Evolutionary conservation across 495 filamentous ascomycete species (phyloP), one percentile per base, ranked within the genome.

Genomic region (Rusavskia elegans): DNA sequence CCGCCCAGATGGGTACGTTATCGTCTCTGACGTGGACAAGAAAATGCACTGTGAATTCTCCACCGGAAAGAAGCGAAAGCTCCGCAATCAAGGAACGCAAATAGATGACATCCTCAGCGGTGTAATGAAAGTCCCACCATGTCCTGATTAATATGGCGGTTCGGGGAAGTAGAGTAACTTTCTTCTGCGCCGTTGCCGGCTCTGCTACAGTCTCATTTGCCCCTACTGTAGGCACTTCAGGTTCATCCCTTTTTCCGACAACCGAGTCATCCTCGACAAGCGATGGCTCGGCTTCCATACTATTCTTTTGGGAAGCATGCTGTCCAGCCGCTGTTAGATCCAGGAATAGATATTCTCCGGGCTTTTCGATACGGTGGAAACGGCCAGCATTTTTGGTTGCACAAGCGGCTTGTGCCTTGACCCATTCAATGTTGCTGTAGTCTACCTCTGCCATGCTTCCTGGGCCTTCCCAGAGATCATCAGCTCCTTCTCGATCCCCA

Each of bases 361-460:
- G 11, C 14, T 36, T 36, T 6, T 30, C 42, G 19, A 67, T 25
- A 1, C 63, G 53, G 60, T 72, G 70, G 66, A 88, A 94, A 36
- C 86, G 80, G 56, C 71, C 75, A n/a, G 66, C 66, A 61, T 95
- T 95, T 23, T 76, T 74, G 49, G 73, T 63, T 48, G 76, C 69
- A 62, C 89, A 95, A 8, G 75, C 75, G 20, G 76, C 70, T 56
- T 94, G 88, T 5, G 74, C 81, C 27, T 79, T 75, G 23, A 77
- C 83, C 89, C 89, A 95, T 51, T 79, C 71, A 21, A 92, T 73
- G 2, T 70, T 69, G 36, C 76, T 72, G 66, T 79, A 95, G 57
- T 94, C 85, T 10, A 94, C 78, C 48, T 85, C 73, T 2, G 74
- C 71, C 29, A 68, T 61, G 2, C 45, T 60, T 4, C 55, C 55